Base-by-base conservation (phyloP, 2,329 filamentous ascomycete genomes). In the Fusarium albidum region DNA sequence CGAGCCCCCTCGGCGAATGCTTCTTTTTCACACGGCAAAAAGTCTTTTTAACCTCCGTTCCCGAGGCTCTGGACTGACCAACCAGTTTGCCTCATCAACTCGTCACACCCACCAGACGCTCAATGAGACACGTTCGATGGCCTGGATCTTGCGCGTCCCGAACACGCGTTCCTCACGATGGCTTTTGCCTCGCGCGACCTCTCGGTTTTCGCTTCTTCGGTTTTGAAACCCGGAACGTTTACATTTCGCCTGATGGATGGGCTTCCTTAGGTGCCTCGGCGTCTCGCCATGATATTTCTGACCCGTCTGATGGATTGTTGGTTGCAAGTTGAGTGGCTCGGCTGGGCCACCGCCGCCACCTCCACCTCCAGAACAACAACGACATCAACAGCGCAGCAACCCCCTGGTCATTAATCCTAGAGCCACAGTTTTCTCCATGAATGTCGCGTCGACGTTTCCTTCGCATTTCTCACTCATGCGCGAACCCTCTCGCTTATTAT, bases 341-440 rank as follows among this genome's bases (percentile, higher is more conserved):
- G 21, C 21, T 21, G 21, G 21, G 21, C 21, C 21, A 21, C 21
- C 21, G 7, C 21, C 21, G 7, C 21, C 7, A 7, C 21, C n/a
- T n/a, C n/a, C n/a, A n/a, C n/a, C n/a, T n/a, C n/a, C n/a, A n/a
- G n/a, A n/a, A n/a, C 21, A 21, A 21, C 7, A 62, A 55, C 51
- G 27, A 46, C 50, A 27, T 7, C 21, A 21, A 21, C 21, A 21
- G 21, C 21, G n/a, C n/a, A n/a, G n/a, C n/a, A n/a, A 51, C 45
- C 58, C 58, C 58, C 58, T 61, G 58, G 55, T 21, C 41, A 45
- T 55, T 43, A 32, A 48, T 32, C 35, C 45, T 33, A 39, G 45
- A 48, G 44, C 44, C 44, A 47, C 44, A 47, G n/a, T 31, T 18
- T 31, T 28, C 32, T 48, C 25, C 12, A 48, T 39, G 31, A n/a